Base-by-base conservation (phyloP, 2,329 filamentous ascomycete genomes). In the Akanthomyces lecanii region DNA sequence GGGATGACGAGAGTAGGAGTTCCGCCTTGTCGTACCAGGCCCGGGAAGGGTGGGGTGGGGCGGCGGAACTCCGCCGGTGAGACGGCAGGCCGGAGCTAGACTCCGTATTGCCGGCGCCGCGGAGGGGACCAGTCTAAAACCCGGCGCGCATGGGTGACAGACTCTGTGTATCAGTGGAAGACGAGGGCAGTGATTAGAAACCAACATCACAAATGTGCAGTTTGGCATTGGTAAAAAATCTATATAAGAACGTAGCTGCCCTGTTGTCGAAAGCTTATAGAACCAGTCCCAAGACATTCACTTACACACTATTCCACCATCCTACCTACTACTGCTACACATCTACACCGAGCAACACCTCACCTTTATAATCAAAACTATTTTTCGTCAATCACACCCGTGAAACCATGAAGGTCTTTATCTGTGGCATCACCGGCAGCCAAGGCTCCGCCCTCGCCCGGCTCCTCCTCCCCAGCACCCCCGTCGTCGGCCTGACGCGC, bases 371-470 rank as follows among this genome's bases (percentile, higher is more conserved):
- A 52, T 14, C 7, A 33, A 28, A 16, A 33, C 21, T 8, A 52
- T 30, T 4, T 16, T 40, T 40, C 38, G 2, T 16, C 5, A 16
- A 14, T 5, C 11, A 16, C 7, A 33, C 30, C 36, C 14, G 6
- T 16, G 6, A 10, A 74, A 48, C 72, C 60, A 64, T 72, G 65
- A 72, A 66, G 28, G 71, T 75, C 40, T 80, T 79, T 65, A 71
- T 80, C 63, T 71, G 69, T 62, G 74, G 72, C 57, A 75, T 74
- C 7, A 80, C 78, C 1, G 78, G 78, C 33, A 72, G 65, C 47
- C 76, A 78, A 64, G 78, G 78, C 53, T 71, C 71, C 4, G 71
- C 74, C 11, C 63, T 79, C 30, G 70, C 73, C 58, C 69, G 70
- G 36, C 67, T 72, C 44, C 76, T 79, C 36, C 72, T 71, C 30